phyloP scores from a whole-genome alignment of 306 rosid genomes.

The Pueraria montana region DNA sequence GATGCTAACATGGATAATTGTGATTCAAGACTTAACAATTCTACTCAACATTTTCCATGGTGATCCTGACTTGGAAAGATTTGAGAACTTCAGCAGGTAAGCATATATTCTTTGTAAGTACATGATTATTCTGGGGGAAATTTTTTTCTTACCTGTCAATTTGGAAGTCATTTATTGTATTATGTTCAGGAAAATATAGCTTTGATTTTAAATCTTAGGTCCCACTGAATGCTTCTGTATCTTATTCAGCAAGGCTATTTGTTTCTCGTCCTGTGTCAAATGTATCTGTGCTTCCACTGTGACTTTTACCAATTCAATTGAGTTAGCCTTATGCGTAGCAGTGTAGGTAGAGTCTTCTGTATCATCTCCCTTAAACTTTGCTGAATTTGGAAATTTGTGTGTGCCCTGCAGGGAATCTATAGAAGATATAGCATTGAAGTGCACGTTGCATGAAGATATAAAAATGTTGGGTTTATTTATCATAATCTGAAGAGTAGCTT shows the following conservation, averaged over 20 bases:
- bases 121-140: background rate
- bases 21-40: slow-evolving; percentile 5
- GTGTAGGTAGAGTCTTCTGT: background rate
- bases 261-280: background rate
- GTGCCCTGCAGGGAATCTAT: slow-evolving; percentile 20
- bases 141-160: slow-evolving; percentile 15
- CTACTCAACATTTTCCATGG: slow-evolving; percentile 20
- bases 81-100: slow-evolving; percentile 46
- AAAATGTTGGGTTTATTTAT: background rate
- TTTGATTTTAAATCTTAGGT: background rate
- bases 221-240: background rate
- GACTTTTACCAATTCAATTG: background rate
- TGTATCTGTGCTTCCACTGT: background rate
- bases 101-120: slow-evolving; percentile 2
- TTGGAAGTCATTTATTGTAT: slow-evolving; percentile 9
- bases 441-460: background rate
- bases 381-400: background rate
- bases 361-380: slow-evolving; percentile 19
- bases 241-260: background rate
- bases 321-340: background rate
- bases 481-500: background rate
- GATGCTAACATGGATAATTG: slow-evolving; percentile 48
- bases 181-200: slow-evolving; percentile 22
- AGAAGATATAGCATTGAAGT: background rate
- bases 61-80: slow-evolving; percentile 26